These are phyloP conservation scores for Pecoramyces ruminantium DNA, from an alignment of 192 early-diverging fungal genomes.

Conservation along the genomic window DNA sequence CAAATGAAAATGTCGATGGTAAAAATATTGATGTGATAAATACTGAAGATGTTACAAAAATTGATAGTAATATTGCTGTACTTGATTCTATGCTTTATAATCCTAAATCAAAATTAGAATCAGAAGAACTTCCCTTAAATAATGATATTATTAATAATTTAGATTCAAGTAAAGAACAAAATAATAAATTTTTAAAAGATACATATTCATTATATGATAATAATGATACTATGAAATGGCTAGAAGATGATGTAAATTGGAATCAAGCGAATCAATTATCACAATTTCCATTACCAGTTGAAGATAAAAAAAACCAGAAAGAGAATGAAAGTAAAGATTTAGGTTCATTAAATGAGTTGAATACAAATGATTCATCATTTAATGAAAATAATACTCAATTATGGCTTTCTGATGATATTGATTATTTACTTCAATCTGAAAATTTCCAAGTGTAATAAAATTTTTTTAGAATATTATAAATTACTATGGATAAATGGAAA, in stretches of 20 bases:
- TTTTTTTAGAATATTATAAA: no score
- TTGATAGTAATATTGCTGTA: neutral
- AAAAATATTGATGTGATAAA: neutral
- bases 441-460: neutral
- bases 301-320: neutral
- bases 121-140: neutral
- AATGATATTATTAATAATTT: neutral
- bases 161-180: neutral
- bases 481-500: no score
- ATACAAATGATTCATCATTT: neutral
- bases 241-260: neutral
- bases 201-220: neutral
- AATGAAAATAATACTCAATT: neutral
- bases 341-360: neutral
- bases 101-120: neutral
- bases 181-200: neutral
- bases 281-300: neutral
- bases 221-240: neutral
- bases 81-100: neutral
- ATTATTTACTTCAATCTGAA: neutral
- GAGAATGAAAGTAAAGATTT: neutral
- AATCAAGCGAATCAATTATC: neutral
- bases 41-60: neutral
- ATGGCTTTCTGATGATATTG: neutral
- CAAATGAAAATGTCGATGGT: neutral